These are phyloP conservation scores for Echinosophora koreensis DNA, from an alignment of 306 rosid species.

Conservation along the genomic window DNA sequence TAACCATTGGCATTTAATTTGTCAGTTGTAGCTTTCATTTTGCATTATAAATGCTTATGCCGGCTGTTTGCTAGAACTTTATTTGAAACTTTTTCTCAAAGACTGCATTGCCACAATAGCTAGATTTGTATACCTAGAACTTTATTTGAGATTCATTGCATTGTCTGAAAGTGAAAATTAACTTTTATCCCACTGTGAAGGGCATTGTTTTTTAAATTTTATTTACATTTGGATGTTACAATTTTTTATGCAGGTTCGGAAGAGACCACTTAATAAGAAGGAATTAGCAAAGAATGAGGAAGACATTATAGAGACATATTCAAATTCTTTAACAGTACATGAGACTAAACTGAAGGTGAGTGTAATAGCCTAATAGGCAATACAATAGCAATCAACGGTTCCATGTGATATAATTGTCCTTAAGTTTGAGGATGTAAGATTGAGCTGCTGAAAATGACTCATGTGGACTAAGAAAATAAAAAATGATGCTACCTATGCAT, in stretches of 20 bases:
- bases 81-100: not conserved
- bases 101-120: conserved; percentile 20
- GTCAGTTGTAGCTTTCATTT: conserved; percentile 8
- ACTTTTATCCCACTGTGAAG: conserved; percentile 29
- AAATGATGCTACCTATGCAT: conserved; percentile 12
- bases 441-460: conserved; percentile 4
- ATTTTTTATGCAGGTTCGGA: conserved; percentile 81
- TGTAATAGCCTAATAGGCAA: conserved; percentile 9
- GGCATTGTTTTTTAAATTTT: conserved; percentile 19
- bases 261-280: conserved; percentile 94
- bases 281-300: conserved; percentile 94
- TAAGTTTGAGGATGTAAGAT: not conserved
- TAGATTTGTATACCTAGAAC: conserved; percentile 26
- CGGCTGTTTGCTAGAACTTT: conserved; percentile 15
- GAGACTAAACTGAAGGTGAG: conserved; percentile 96
- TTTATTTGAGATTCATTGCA: conserved; percentile 19
- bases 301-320: conserved; percentile 86
- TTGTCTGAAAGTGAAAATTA: conserved; percentile 18
- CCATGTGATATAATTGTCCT: conserved; percentile 1
- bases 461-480: conserved; percentile 1
- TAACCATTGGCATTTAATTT: conserved; percentile 11
- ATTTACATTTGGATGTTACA: not conserved
- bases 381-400: conserved; percentile 6
- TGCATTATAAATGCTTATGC: conserved; percentile 33
- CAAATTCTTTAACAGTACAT: conserved; percentile 86